Evolutionary conservation across 257 asterid species (phyloP), one percentile per base, ranked within the genome.

Genomic region (Ocimum tenuiflorum): DNA sequence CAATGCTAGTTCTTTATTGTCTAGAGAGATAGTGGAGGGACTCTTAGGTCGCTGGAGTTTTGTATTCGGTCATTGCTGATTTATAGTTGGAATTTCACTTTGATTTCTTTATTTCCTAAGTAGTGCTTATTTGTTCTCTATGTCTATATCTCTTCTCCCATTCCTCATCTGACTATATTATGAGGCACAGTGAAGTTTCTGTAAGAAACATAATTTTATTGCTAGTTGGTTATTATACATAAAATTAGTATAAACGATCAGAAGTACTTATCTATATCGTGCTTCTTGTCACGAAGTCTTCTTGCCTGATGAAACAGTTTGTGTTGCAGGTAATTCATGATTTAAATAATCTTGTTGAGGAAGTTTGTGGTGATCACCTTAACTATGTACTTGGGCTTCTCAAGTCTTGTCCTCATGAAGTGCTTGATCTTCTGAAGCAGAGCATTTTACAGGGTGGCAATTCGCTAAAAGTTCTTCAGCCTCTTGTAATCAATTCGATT

Each of bases 401-500:
- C 48, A 82, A 83, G 77, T 67, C 82, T 43, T 89, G 99, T 75
- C 71, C 97, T 15, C 14, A 77, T 46, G 95, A 85, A 81, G 89
- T 94, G 60, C 85, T 81, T 73, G 95, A 84, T 75, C 84, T 82
- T 81, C 96, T 94, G 66, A 88, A 81, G 80, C 88, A 83, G 81
- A 86, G 99, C 71, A 88, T 94, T 70, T 73, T 88, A 71, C 95
- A 75, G 61, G 95, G 97, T 51, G 89, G 77, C 42, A 71, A 86
- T 67, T 83, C 92, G 67, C 83, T 94, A 42, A 82, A 81, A 75
- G 88, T 63, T 60, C 91, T 85, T 75, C 82, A 84, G 67, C 96
- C 99, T 53, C 79, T 53, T 45, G 89, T 85, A 56, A 78, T 88
- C 65, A 82, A 79, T 62, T 82, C 96, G 20, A 77, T 90, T 27